Percentiles rank a stretch among this genome's conserved stretches.
phyloP scores from a whole-genome alignment of 2,329 filamentous ascomycete genomes.

The Colletotrichum sp. region DNA sequence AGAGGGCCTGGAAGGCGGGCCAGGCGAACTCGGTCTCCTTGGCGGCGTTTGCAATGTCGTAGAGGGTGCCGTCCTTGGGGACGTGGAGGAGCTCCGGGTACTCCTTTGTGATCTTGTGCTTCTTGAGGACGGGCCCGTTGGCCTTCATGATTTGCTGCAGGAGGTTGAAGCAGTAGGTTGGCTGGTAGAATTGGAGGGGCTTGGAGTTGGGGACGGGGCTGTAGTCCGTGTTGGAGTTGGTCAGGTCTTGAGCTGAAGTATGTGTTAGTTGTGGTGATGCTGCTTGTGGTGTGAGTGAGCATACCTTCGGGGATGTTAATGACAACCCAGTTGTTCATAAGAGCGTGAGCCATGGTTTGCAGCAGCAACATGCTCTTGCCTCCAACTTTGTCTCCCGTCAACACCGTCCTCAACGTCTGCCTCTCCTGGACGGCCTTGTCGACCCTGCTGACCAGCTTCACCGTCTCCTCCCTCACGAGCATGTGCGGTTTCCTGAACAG shows the following conservation, averaged over 20 bases:
- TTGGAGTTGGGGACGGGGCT: constrained; percentile 66
- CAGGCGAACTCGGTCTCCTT: constrained; percentile 80
- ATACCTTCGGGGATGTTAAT: constrained; percentile 88
- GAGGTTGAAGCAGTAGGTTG: constrained; percentile 75
- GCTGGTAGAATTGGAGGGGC: constrained; percentile 74
- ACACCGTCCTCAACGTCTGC: constrained; percentile 65
- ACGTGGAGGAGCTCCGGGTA: constrained; percentile 62
- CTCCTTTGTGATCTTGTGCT: constrained; percentile 47
- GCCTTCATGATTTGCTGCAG: constrained; percentile 75
- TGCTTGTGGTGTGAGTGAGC: constrained; percentile 23
- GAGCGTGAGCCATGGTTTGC: constrained; percentile 82
- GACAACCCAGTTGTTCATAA: constrained; percentile 86
- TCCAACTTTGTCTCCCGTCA: constrained; percentile 75
- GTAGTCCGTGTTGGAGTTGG: constrained; percentile 83
- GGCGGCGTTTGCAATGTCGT: constrained; percentile 72
- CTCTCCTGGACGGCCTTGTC: constrained; percentile 57
- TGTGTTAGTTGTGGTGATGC: not conserved
- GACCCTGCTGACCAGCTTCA: constrained; percentile 71
- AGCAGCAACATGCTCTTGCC: constrained; percentile 90
- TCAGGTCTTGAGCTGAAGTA: constrained; percentile 76
- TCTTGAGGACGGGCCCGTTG: constrained; percentile 69
- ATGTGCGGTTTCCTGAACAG: constrained; percentile 84
- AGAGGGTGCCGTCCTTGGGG: constrained; percentile 66
- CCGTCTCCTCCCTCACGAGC: constrained; percentile 79
- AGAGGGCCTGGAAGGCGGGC: constrained; percentile 80